phyloP scores from a whole-genome alignment of 2,329 filamentous ascomycete species.

The Cytospora chrysosperma region DNA sequence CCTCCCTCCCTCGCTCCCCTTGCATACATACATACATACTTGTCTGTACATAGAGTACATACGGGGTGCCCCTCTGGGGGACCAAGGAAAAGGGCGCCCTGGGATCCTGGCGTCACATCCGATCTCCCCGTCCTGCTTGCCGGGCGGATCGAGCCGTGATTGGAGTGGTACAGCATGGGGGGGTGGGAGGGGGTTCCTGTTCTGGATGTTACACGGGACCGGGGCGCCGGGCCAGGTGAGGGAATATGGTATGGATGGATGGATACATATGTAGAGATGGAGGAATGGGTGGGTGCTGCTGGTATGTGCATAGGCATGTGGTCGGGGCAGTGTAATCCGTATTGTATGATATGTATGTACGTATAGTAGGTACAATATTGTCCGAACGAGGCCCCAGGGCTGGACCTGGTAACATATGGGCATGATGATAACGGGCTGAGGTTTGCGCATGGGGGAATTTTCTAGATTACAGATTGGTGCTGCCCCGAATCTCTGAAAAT shows the following conservation, averaged over 20 bases:
- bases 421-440: background rate
- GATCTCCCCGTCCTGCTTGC: background rate
- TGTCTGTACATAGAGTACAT: too few relatives aligned
- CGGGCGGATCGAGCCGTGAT: slow-evolving; percentile 4
- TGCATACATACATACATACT: too few relatives aligned
- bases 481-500: background rate
- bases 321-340: too few relatives aligned
- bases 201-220: background rate
- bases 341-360: too few relatives aligned
- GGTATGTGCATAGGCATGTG: too few relatives aligned
- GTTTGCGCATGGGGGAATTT: background rate
- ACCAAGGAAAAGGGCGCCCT: too few relatives aligned
- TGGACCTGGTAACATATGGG: too few relatives aligned
- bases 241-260: background rate
- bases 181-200: background rate
- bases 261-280: background rate
- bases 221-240: background rate
- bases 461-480: background rate
- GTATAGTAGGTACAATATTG: too few relatives aligned
- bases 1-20: too few relatives aligned
- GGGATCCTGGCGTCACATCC: background rate
- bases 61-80: too few relatives aligned
- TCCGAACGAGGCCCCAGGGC: too few relatives aligned
- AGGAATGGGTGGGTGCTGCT: too few relatives aligned
- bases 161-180: background rate